Base-by-base conservation (phyloP, 768 basidiomycete genomes). In the Multifurca ochricompacta region DNA sequence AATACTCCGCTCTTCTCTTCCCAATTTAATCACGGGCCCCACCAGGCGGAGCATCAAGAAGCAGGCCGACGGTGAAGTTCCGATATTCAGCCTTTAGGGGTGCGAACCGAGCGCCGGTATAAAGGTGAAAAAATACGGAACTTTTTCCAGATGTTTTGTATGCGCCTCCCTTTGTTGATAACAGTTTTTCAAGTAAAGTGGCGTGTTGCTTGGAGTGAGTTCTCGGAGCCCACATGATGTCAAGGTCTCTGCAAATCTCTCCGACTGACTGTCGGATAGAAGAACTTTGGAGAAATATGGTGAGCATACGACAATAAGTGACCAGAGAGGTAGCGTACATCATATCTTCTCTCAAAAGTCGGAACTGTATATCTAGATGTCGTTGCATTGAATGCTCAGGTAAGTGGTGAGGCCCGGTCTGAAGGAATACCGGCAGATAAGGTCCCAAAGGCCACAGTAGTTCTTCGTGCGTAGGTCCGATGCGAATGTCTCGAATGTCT, bases 321-420 rank as follows among this genome's bases (percentile, higher is more conserved):
- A 25, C 25, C 19, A 49, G 41, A 6, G 5, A n/a, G n/a, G 34
- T 41, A 13, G 66, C 78, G 19, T 60, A 83, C 78, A 75, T 84
- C n/a, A 84, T 67, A 53, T 89, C 87, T 59, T 87, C 87, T 36
- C 87, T 71, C 28, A 89, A 69, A 0, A 88, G 72, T 28, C 87
- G 78, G 66, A 85, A 89, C 59, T 89, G 85, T 4, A 83, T 76
- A 52, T 91, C 87, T 6, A 87, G 67, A n/a, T 82, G 69, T 10
- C 80, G 71, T 51, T 83, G 75, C 78, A 88, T 85, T 27, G 78
- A 79, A 11, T 74, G 73, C 1, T 67, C 56, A 0, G 77, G 77
- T 6, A 75, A 73, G 47, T 75, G 83, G 62, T 86, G 85, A 0
- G 83, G 85, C 0, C 82, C 84, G 3, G 70, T 72, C 18, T 69